phyloP scores from a whole-genome alignment of 768 basidiomycete species.

The Neoboletus subvelutipes region DNA sequence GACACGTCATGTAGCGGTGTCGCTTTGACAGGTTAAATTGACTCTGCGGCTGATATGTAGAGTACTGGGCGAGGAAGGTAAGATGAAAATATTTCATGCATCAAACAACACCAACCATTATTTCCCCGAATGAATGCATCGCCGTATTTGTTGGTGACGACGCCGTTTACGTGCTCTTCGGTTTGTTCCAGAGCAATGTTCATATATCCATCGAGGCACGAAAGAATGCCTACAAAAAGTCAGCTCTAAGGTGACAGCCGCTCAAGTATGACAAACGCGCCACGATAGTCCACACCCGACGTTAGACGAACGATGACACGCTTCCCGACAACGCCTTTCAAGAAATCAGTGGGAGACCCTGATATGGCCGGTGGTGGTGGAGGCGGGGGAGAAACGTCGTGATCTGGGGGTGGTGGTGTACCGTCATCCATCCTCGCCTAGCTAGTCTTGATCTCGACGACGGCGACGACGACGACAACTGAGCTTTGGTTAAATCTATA shows the following conservation, averaged over 20 bases:
- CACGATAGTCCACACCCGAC: conserved; percentile 91
- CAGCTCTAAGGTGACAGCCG: neutral
- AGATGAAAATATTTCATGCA: neutral
- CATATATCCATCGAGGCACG: conserved; percentile 98
- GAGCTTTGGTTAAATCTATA: neutral
- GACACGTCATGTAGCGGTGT: neutral
- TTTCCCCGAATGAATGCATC: conserved; percentile 96
- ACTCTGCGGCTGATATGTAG: conserved; percentile 75
- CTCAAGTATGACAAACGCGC: conserved; percentile 40
- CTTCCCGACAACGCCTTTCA: conserved; percentile 97
- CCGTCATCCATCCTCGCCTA: conserved; percentile 25
- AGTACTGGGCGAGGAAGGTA: conserved; percentile 47
- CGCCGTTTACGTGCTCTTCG: conserved; percentile 89
- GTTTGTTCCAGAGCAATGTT: conserved; percentile 98
- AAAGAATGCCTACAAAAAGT: conserved; percentile 69
- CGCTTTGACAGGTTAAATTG: conserved; percentile 36
- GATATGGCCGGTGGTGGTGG: conserved; percentile 47
- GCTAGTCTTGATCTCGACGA: neutral
- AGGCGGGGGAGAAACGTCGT: conserved; percentile 46
- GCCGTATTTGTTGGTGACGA: conserved; percentile 86
- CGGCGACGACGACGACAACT: neutral
- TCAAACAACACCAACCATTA: conserved; percentile 57
- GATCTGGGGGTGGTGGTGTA: conserved; percentile 40
- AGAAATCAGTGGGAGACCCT: conserved; percentile 89
- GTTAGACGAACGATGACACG: conserved; percentile 88